These are phyloP conservation scores for Eucalyptus pumila DNA, from an alignment of 345 rosid genomes.

Conservation along the genomic window DNA sequence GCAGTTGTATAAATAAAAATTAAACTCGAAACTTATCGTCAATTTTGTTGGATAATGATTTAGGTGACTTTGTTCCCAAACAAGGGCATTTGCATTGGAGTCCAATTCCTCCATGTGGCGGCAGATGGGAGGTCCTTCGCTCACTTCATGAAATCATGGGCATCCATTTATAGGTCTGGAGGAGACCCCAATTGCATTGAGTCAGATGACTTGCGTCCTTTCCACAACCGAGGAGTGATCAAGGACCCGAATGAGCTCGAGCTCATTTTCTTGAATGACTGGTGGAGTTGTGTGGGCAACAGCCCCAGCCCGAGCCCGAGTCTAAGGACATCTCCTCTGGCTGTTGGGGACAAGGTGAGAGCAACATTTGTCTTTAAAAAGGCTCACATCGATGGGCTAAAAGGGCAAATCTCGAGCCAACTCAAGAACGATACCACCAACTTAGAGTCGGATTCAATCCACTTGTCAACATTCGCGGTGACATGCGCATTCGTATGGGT, in stretches of 20 bases:
- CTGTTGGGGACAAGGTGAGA: slow-evolving; percentile 1
- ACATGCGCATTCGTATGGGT: not conserved
- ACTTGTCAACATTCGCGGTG: not conserved
- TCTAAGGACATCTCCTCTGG: not conserved
- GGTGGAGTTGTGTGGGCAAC: not conserved
- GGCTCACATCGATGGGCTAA: slow-evolving; percentile 1
- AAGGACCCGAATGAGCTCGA: slow-evolving; percentile 3
- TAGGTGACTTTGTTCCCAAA: slow-evolving; percentile 21
- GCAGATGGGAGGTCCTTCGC: slow-evolving; percentile 22
- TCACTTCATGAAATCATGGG: slow-evolving; percentile 34
- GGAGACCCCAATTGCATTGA: not conserved
- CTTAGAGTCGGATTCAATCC: not conserved
- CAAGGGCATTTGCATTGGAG: slow-evolving; percentile 18
- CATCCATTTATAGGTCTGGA: not conserved
- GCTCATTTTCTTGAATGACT: not conserved
- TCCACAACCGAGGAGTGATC: slow-evolving; percentile 1
- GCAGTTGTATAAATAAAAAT: not conserved
- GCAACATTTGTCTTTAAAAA: slow-evolving; percentile 5
- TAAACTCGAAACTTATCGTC: not conserved
- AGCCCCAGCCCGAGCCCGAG: not conserved
- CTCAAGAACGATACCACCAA: not conserved
- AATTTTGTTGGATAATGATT: not conserved
- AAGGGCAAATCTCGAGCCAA: not conserved
- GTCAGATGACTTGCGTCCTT: not conserved
- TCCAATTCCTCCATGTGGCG: slow-evolving; percentile 5